Evolutionary conservation across 1,284 basidiomycete genomes (phyloP), one percentile per base, ranked within the genome.

Genomic region (Pholiota adiposa): DNA sequence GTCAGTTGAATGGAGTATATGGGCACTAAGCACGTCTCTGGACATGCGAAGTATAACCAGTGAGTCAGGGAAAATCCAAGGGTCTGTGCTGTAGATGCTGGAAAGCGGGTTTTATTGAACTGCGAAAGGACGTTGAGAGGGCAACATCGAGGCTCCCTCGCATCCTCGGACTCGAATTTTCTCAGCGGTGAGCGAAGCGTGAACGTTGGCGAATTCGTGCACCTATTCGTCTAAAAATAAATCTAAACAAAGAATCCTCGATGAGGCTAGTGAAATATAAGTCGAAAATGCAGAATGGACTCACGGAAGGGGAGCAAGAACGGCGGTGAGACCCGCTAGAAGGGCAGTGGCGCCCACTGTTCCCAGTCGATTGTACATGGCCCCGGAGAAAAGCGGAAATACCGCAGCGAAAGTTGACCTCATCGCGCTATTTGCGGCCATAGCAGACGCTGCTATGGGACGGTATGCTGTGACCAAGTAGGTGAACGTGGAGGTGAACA

Each of bases 281-380:
- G 9, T 8, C n/a, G n/a, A 5, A 33, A 5, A 50, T 19, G n/a
- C 4, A 27, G 19, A 11, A 16, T 9, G 23, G 4, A 80, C 86
- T 74, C 60, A 89, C 77, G 92, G 93, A 29, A 93, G 72, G 0
- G 93, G 93, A 0, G 84, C 80, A 82, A 91, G 84, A 18, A 88
- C 60, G 5, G 86, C 81, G 52, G 87, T 82, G 25, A 94, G 70
- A 4, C 91, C 89, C 0, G 87, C 93, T 5, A 94, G 73, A n/a
- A 94, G 76, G 11, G 87, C 88, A 0, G 87, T 89, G 0, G 90
- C 91, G 6, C 92, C 92, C 0, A 90, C 88, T 0, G 89, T 86
- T 0, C 89, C 89, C 4, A 94, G 71, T 16, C 69, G 71, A 18
- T 72, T 52, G 62, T 86, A 89, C 85, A 89, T 87, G 11, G 81